Conservation (phyloP, 176 grass and related monocot species). For the Ensete glaucum region DNA sequence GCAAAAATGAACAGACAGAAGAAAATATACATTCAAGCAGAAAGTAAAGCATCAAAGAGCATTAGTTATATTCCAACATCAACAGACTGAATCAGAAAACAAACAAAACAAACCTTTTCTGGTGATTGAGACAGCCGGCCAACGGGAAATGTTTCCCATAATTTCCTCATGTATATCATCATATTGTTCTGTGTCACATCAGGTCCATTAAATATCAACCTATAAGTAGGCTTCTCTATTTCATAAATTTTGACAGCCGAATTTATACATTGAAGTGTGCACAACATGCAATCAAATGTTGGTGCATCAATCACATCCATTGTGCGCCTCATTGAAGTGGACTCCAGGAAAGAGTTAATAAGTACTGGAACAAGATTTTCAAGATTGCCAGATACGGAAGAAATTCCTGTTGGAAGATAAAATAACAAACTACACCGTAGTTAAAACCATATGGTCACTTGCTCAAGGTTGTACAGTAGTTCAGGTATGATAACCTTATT, state of each 20-base stretch:
- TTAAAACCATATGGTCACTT: background rate
- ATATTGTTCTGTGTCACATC: conserved; percentile 5
- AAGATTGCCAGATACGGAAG: background rate
- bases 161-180: conserved; percentile 1
- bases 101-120: conserved; percentile 3
- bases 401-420: background rate
- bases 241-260: background rate
- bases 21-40: background rate
- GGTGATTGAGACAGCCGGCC: background rate
- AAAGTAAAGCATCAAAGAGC: background rate
- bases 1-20: background rate
- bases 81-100: background rate
- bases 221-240: background rate
- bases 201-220: background rate
- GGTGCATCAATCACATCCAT: background rate
- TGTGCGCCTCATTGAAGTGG: background rate
- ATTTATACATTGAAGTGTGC: conserved; percentile 10
- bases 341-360: conserved; percentile 7
- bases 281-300: conserved; percentile 16
- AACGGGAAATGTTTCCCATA: conserved; percentile 11
- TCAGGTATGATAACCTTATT: no score
- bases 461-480: no score
- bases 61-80: background rate
- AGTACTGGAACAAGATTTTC: conserved; percentile 12
- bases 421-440: background rate